Conservation (phyloP, 1,139 yeast species). For the Sugiyamaella grinbergsii region DNA sequence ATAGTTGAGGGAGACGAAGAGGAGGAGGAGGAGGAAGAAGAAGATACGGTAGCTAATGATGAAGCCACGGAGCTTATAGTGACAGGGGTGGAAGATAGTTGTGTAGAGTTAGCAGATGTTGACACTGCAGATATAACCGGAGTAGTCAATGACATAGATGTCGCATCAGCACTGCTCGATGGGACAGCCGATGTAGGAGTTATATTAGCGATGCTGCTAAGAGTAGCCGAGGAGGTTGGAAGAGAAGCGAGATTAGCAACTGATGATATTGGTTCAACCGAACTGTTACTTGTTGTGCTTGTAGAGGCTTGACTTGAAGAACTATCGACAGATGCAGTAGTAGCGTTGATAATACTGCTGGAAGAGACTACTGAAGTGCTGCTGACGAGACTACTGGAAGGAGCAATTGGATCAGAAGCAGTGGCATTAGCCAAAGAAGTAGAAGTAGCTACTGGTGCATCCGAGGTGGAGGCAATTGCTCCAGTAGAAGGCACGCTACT, state of each 20-base stretch:
- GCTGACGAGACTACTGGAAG: too few relatives aligned
- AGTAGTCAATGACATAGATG: slow-evolving; percentile 11
- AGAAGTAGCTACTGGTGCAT: slow-evolving; percentile 15
- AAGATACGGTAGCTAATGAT: slow-evolving; percentile 3
- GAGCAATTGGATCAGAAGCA: slow-evolving; percentile 33
- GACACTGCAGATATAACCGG: not conserved
- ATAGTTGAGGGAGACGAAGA: slow-evolving; percentile 12
- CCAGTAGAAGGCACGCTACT: slow-evolving; percentile 2
- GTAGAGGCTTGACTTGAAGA: too few relatives aligned
- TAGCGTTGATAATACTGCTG: too few relatives aligned
- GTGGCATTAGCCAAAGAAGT: slow-evolving; percentile 30
- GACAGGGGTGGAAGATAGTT: not conserved
- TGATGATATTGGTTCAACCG: slow-evolving; percentile 34
- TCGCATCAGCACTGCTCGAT: too few relatives aligned
- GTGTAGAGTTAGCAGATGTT: not conserved
- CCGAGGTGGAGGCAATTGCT: slow-evolving; percentile 15
- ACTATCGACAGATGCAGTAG: too few relatives aligned
- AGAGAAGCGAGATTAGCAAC: slow-evolving; percentile 26
- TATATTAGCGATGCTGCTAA: slow-evolving; percentile 10
- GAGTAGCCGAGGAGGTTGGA: slow-evolving; percentile 25
- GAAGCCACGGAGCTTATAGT: not conserved
- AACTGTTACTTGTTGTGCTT: too few relatives aligned
- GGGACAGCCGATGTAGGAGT: slow-evolving; percentile 11
- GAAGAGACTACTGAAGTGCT: too few relatives aligned
- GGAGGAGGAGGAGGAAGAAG: slow-evolving; percentile 4